These are phyloP conservation scores for Penicillium sp. DNA, from an alignment of 2,329 filamentous ascomycete genomes.

Conservation along the genomic window DNA sequence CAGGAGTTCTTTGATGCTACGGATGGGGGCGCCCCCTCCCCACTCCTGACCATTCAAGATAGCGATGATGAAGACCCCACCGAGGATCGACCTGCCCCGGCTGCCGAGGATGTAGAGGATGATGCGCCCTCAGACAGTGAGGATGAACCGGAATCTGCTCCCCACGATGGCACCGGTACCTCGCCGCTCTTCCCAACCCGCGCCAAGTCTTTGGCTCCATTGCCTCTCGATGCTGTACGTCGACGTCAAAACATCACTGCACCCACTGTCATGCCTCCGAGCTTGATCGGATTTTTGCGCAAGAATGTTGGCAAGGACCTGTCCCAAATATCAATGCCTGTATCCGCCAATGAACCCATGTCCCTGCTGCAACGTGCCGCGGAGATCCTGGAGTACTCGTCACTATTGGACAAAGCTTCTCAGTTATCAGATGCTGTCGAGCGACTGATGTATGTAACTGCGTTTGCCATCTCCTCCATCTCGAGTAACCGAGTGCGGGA, in stretches of 20 bases:
- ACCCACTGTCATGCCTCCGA: conserved; percentile 78
- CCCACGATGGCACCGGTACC: conserved; percentile 35
- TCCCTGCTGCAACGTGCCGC: conserved; percentile 85
- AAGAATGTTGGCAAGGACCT: conserved; percentile 99
- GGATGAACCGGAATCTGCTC: conserved; percentile 47
- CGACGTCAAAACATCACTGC: conserved; percentile 71
- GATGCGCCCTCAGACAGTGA: conserved; percentile 67
- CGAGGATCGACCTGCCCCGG: conserved; percentile 10
- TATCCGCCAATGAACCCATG: conserved; percentile 89
- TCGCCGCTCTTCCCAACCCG: conserved; percentile 68
- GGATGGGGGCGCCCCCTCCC: conserved; percentile 61
- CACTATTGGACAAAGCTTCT: conserved; percentile 75
- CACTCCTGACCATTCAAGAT: conserved; percentile 73
- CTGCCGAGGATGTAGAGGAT: conserved; percentile 48
- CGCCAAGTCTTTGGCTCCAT: conserved; percentile 72
- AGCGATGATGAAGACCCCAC: conserved; percentile 67
- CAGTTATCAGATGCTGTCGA: conserved; percentile 59
- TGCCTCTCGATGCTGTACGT: conserved; percentile 68
- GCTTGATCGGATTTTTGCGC: conserved; percentile 86
- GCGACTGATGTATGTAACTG: conserved; percentile 79
- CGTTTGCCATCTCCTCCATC: conserved; percentile 87
- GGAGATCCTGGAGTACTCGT: conserved; percentile 87
- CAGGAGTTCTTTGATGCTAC: conserved; percentile 96
- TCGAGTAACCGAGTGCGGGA: conserved; percentile 82
- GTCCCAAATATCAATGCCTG: conserved; percentile 95